These are phyloP conservation scores for Cladosporium sp. DNA, from an alignment of 2,329 filamentous ascomycete genomes.

Conservation along the genomic window DNA sequence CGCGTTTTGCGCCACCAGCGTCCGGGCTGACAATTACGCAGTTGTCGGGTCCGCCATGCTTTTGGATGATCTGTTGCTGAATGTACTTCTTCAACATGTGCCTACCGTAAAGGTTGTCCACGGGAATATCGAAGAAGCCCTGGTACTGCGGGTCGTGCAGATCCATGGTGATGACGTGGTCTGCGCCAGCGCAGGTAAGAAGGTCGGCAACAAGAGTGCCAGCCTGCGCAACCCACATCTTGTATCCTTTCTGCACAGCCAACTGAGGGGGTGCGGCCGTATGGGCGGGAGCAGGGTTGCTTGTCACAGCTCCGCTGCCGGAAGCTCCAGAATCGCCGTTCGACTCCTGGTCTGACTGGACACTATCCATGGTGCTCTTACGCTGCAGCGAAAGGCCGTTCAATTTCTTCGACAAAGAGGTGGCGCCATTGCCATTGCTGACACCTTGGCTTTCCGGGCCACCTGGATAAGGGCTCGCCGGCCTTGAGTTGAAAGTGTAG, in stretches of 20 bases:
- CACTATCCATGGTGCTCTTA: slow-evolving; percentile 30
- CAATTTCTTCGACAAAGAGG: slow-evolving; percentile 68
- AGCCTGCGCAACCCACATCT: slow-evolving; percentile 97
- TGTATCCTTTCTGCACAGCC: slow-evolving; percentile 76
- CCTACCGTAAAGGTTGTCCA: slow-evolving; percentile 92
- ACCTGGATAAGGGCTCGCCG: slow-evolving; percentile 74
- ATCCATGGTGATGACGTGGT: slow-evolving; percentile 98
- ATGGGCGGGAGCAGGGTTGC: slow-evolving; percentile 33
- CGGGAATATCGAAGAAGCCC: slow-evolving; percentile 97
- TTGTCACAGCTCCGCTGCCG: neutral
- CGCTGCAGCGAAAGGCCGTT: slow-evolving; percentile 59
- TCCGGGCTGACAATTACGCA: slow-evolving; percentile 89
- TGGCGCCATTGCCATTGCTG: slow-evolving; percentile 57
- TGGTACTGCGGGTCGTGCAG: slow-evolving; percentile 95
- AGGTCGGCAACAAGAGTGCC: slow-evolving; percentile 93
- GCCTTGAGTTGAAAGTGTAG: slow-evolving; percentile 88
- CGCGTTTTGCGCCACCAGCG: slow-evolving; percentile 92
- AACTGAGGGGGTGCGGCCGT: slow-evolving; percentile 61
- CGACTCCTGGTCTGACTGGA: slow-evolving; percentile 24
- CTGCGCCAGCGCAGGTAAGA: slow-evolving; percentile 88
- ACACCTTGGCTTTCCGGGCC: slow-evolving; percentile 63
- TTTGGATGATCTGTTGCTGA: slow-evolving; percentile 78
- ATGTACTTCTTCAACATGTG: slow-evolving; percentile 66
- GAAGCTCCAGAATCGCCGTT: neutral
- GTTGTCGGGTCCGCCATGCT: slow-evolving; percentile 53